phyloP scores from a whole-genome alignment of 495 filamentous ascomycete species.

The Xylaria scruposa region DNA sequence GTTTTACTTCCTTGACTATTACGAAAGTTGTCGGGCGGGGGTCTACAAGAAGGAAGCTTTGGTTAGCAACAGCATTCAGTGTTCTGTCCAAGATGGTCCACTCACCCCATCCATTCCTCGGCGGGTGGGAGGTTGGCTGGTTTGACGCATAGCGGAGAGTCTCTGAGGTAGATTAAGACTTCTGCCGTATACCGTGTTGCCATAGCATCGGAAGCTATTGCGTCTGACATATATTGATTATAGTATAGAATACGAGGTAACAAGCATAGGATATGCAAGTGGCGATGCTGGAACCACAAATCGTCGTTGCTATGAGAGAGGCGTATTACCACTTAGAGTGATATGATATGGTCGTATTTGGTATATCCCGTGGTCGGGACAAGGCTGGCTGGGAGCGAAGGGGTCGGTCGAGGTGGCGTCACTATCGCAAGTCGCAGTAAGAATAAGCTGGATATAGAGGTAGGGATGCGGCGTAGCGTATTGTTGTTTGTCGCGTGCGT shows the following conservation, averaged over 20 bases:
- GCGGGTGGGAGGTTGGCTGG: conserved; percentile 81
- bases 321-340: not conserved
- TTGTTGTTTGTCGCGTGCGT: conserved; percentile 9
- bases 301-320: not conserved
- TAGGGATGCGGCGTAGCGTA: conserved; percentile 2
- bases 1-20: conserved; percentile 46
- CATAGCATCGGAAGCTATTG: conserved; percentile 46
- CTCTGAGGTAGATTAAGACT: conserved; percentile 75
- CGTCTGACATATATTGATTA: conserved; percentile 35
- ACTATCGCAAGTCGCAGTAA: conserved; percentile 11
- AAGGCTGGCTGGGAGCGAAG: conserved; percentile 4
- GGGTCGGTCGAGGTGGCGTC: not conserved
- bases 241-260: not conserved
- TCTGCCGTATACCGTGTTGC: conserved; percentile 75
- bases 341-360: conserved; percentile 6
- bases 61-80: conserved; percentile 31
- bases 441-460: not conserved
- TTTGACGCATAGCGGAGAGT: conserved; percentile 85
- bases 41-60: conserved; percentile 36
- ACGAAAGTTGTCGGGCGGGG: conserved; percentile 52
- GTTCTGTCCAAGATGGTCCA: conserved; percentile 12
- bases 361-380: not conserved
- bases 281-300: not conserved
- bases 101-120: conserved; percentile 99
- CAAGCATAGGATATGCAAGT: conserved; percentile 17